phyloP scores from a whole-genome alignment of 768 basidiomycete species.

The Suillus paluster region DNA sequence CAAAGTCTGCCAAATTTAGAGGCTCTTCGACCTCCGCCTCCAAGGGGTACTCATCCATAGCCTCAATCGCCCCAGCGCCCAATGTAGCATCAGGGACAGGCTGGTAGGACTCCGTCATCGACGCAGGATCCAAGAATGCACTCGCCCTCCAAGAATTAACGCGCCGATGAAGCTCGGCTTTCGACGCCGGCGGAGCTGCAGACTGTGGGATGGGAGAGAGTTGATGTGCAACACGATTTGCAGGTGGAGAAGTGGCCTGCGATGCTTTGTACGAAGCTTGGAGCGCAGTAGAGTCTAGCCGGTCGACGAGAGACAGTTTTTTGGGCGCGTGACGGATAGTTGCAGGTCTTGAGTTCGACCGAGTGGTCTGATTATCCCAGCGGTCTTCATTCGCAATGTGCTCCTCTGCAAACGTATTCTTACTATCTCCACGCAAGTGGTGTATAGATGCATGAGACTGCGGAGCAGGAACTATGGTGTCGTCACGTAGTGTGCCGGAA shows the following conservation, averaged over 20 bases:
- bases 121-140: slow-evolving; percentile 52
- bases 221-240: slow-evolving; percentile 34
- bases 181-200: slow-evolving; percentile 58
- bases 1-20: slow-evolving; percentile 63
- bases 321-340: slow-evolving; percentile 58
- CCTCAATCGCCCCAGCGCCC: slow-evolving; percentile 16
- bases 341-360: slow-evolving; percentile 26
- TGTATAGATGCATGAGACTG: slow-evolving; percentile 47
- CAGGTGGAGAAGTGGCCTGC: slow-evolving; percentile 23
- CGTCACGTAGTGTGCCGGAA: slow-evolving; percentile 52
- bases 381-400: slow-evolving; percentile 46
- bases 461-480: slow-evolving; percentile 41
- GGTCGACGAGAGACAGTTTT: slow-evolving; percentile 72
- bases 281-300: slow-evolving; percentile 52
- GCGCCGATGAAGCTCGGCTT: slow-evolving; percentile 54
- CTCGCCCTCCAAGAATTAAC: slow-evolving; percentile 72
- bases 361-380: slow-evolving; percentile 26
- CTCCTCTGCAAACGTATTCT: slow-evolving; percentile 47
- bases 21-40: slow-evolving; percentile 30
- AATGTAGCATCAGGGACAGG: slow-evolving; percentile 17
- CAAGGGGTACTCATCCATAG: slow-evolving; percentile 29
- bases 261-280: slow-evolving; percentile 39
- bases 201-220: slow-evolving; percentile 69
- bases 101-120: slow-evolving; percentile 43
- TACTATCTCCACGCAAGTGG: slow-evolving; percentile 61